Evolutionary conservation across 305 asterid species (phyloP), one percentile per base, ranked within the genome.

Genomic region (Coffea humblotiana): DNA sequence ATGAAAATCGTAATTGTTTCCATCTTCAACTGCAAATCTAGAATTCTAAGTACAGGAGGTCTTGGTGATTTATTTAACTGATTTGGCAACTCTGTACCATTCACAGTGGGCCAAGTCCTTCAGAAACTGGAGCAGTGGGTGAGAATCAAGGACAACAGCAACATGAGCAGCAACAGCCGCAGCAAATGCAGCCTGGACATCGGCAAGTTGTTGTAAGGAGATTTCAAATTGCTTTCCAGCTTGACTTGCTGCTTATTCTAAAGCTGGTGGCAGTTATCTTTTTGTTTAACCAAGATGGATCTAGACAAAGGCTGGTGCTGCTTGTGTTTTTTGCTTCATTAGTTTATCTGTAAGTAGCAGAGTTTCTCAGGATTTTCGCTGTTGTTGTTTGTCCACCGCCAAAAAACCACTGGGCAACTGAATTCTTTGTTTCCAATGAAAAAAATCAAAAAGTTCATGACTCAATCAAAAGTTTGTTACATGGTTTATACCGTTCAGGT

Each of bases 271-370:
- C 98, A 27, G 98, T 93, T 76, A 93, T 94, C 83, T 94, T 93
- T 86, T 88, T 94, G 94, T 93, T 94, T 82, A 94, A 92, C 88
- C 98, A 92, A 88, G 98, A 94, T 85, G 98, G 98, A 80, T 94
- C 98, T 47, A 89, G 85, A 72, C 96, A 90, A 82, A 93, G 96
- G 87, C 96, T 94, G 75, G 85, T 88, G 82, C 91, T 94, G 82
- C 97, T 94, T 27, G 91, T 92, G 82, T 87, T 94, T 84, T 88
- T 92, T 76, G 97, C 97, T 74, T 83, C 91, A 47, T 79, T 94
- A 83, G 90, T 94, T 80, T 94, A 94, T 88, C 89, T 94, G 98
- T 94, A 89, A 86, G 98, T 83, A 35, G 37, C 81, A 74, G 43
- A 72, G 73, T 63, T 81, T 71, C 72, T 19, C n/a, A 19, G 23